These are phyloP conservation scores for Fomitopsis serialis DNA, from an alignment of 768 basidiomycete genomes.

Conservation along the genomic window DNA sequence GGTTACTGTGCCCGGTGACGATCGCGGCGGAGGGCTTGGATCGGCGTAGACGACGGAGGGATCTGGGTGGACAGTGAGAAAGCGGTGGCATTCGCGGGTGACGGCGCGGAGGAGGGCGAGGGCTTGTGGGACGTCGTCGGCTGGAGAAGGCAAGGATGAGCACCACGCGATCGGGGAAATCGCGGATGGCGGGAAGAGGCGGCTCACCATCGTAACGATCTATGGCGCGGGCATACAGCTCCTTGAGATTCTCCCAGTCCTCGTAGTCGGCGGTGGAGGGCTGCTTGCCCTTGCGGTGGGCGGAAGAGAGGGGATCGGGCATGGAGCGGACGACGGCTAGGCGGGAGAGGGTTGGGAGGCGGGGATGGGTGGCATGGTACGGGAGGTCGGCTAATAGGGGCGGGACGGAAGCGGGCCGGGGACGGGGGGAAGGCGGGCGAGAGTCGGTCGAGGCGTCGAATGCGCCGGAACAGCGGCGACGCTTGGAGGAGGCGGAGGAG, in stretches of 20 bases:
- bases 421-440: conserved; percentile 1
- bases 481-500: conserved; percentile 18
- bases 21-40: conserved; percentile 5
- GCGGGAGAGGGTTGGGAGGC: neutral
- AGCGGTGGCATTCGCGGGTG: conserved; percentile 65
- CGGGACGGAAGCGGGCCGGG: neutral
- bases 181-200: conserved; percentile 5
- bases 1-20: conserved; percentile 17
- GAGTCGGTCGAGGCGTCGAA: conserved; percentile 10
- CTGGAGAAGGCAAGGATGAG: conserved; percentile 3
- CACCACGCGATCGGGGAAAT: neutral
- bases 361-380: conserved; percentile 1
- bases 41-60: conserved; percentile 45
- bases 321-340: neutral
- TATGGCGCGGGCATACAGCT: conserved; percentile 50
- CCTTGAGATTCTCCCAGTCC: conserved; percentile 67
- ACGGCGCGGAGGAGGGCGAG: conserved; percentile 55
- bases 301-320: conserved; percentile 1
- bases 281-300: conserved; percentile 9
- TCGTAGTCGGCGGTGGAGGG: conserved; percentile 25
- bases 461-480: conserved; percentile 19
- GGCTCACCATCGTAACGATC: conserved; percentile 58
- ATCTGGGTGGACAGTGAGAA: conserved; percentile 48
- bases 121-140: conserved; percentile 41
- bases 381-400: conserved; percentile 5